Base-by-base conservation (phyloP, 2,329 filamentous ascomycete genomes). In the Cladophialophora immunda region DNA sequence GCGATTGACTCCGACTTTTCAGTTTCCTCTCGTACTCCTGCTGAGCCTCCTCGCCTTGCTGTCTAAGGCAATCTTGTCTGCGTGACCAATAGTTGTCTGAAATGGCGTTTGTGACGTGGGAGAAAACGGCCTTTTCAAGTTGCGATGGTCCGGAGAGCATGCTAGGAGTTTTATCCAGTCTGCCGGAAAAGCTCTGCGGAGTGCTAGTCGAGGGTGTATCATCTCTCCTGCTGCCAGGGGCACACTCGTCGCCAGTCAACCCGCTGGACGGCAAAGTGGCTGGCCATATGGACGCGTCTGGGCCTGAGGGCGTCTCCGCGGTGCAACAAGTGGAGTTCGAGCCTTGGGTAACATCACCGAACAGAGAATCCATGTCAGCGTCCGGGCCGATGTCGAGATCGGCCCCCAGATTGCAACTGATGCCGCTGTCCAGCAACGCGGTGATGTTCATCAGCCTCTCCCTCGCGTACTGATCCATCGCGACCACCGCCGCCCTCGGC, bases 381-480 rank as follows among this genome's bases (percentile, higher is more conserved):
- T 25, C 22, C 8, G 22, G 19, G 19, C 9, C 34, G 17, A 2
- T 36, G 17, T 47, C 52, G 50, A 41, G 32, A 11, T 47, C 15
- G 25, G 36, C 19, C 4, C 47, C 45, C 6, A 59, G 13, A 7
- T 34, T 56, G 52, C 47, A 25, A 29, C 34, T 29, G 11, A 65
- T 25, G 11, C 52, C 57, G 7, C 25, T 52, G 27, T 61, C 64
- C 7, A 69, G 64, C 7, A 67, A 25, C 1, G 27, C 36, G 11
- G 27, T 53, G 32, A 67, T 63, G 3, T 55, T 59, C 34, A 27
- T 34, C 36, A 68, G 63, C 19, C 53, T 61, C 27, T 50, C 38
- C 22, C 27, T 38, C 19, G 63, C 65, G 36, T 50, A 30, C 5
- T 62, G 41, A 52, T 70, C 68, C 58, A 68, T 58, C 13, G 19